Evolutionary conservation across 2,329 filamentous ascomycete genomes (phyloP), one percentile per base, ranked within the genome.

Genomic region (Zymoseptoria crescenta): DNA sequence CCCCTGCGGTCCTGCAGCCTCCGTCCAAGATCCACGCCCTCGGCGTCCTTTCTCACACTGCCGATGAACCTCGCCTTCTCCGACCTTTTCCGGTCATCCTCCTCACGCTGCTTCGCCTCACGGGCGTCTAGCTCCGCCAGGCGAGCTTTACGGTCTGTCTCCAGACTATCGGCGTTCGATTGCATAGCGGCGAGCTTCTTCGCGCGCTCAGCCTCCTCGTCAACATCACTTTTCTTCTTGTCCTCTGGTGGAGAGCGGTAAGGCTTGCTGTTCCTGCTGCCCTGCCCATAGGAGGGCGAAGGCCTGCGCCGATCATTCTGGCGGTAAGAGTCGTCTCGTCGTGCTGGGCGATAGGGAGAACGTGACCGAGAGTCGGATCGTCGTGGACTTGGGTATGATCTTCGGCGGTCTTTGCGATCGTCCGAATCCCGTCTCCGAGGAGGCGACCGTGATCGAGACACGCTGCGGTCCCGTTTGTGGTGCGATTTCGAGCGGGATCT

Each of bases 131-230:
- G 75, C 1, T 84, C 83, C 0, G 83, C 82, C 8, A 95, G 76
- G 24, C 90, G 83, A 60, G 82, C 80, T 64, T 83, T 83, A 30
- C 91, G 85, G 65, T 88, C 85, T n/a, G 78, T 70, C 66, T 93
- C 88, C 53, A 95, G 77, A 9, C 87, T 83, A 1, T 79, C 80
- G 49, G 74, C 75, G 57, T 74, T 73, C 19, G 67, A 69, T 54
- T 74, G 73, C 75, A 76, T 77, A 9, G 69, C 73, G 4, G 74
- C 74, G 8, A 76, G 62, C 58, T 72, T 74, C 41, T 65, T 69
- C 9, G 69, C 71, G 30, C 72, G 71, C 57, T 72, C 73, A 7
- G 69, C 73, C 20, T 68, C 69, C 20, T 68, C 69, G 28, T 72
- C 66, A 8, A 57, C 60, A 7, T 57, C 61, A n/a, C 64, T 52